Conservation (phyloP, 345 rosid genomes). For the Populus tremula region DNA sequence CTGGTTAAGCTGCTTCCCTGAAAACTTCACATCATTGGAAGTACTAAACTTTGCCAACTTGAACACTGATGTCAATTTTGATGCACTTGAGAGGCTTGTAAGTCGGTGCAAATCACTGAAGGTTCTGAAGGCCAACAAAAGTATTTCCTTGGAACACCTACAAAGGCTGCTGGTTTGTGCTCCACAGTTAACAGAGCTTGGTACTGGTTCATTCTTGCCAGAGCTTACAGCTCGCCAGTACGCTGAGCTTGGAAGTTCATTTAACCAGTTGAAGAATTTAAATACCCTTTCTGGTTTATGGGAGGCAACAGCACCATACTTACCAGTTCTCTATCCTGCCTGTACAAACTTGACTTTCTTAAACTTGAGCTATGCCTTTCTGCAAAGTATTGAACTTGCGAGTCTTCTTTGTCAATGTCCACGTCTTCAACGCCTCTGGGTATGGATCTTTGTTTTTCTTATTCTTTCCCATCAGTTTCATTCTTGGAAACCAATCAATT, state of each 20-base stretch:
- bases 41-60: constrained; percentile 55
- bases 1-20: constrained; percentile 70
- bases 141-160: constrained; percentile 45
- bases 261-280: constrained; percentile 46
- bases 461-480: not conserved
- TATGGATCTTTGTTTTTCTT: constrained; percentile 19
- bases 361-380: constrained; percentile 54
- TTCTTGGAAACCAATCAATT: too few species aligned
- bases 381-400: constrained; percentile 50
- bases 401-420: constrained; percentile 58
- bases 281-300: constrained; percentile 57
- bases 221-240: constrained; percentile 36
- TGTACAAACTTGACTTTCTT: constrained; percentile 54
- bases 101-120: constrained; percentile 52
- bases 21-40: constrained; percentile 53
- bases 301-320: constrained; percentile 42
- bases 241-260: constrained; percentile 40
- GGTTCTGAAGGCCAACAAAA: constrained; percentile 53
- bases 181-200: constrained; percentile 54
- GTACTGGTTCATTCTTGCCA: constrained; percentile 57
- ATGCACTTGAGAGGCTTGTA: constrained; percentile 62
- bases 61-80: constrained; percentile 45
- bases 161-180: constrained; percentile 48
- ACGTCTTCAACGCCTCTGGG: constrained; percentile 58
- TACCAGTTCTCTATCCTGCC: constrained; percentile 47